Evolutionary conservation across 495 filamentous ascomycete species (phyloP), one percentile per base, ranked within the genome.

Genomic region (Penicillium arizonense): DNA sequence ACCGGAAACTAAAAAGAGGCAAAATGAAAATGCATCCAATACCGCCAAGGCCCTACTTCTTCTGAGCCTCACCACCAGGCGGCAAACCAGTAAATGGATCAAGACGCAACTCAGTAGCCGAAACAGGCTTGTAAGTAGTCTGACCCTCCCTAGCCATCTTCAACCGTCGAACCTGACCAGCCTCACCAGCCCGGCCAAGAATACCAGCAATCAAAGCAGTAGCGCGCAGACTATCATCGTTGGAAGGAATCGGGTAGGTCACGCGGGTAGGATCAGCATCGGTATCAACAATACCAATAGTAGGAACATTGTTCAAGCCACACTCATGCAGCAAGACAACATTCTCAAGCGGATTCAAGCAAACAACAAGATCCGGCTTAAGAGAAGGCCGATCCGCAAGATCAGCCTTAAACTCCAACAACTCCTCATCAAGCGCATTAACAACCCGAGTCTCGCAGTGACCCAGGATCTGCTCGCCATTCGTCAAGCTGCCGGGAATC

Each of bases 241-340:
- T 99, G 16, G 90, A 88, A 5, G 94, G 94, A 57, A 99, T 96
- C 3, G 90, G 89, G 69, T 99, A 99, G 6, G 94, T 99, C 28
- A 97, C 90, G 78, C 89, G 90, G 1, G 89, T 90, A 4, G 94
- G 90, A 72, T 99, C 84, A 5, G 88, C 84, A 72, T 99, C 87
- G 0, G 94, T 97, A 75, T 99, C 94, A 45, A 97, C 85, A 37
- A 99, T 76, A 16, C 91, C 94, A 62, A 99, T 91, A 0, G 95
- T 99, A 8, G 94, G 94, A 47, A 99, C 87, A 64, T 86, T 88
- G 60, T 88, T 87, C 52, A 90, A 61, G 4, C 86, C 90, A 65
- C 93, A 97, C 74, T 99, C 94, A 63, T 96, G 88, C 67, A 99
- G 72, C 66, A 96, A 54, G 10, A 89, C 79, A 56, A 87, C 91